Conservation (phyloP, 352 stramenopile genomes). For the Globisporangium paroecandrum region DNA sequence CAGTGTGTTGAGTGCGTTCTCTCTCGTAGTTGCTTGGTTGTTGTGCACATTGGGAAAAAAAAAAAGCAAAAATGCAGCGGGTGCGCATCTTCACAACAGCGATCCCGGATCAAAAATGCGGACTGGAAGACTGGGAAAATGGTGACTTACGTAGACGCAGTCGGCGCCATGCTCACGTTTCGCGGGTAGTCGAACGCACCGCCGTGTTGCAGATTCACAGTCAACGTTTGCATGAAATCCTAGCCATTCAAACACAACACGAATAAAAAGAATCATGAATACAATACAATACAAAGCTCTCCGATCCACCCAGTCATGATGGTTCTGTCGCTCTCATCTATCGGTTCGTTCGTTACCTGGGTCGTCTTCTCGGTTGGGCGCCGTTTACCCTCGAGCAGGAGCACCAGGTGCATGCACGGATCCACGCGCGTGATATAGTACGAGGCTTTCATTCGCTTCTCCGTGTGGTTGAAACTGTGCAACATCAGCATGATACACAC, state of each 20-base stretch:
- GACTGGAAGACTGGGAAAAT: not conserved
- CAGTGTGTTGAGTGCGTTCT: not conserved
- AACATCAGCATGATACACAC: conserved; percentile 5
- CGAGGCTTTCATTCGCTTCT: conserved; percentile 58
- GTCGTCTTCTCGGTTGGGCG: conserved; percentile 64
- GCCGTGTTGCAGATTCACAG: conserved; percentile 68
- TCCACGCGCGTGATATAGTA: conserved; percentile 81
- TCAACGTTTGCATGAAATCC: conserved; percentile 84
- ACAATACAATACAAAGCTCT: too few relatives aligned
- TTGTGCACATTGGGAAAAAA: not conserved
- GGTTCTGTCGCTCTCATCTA: too few relatives aligned
- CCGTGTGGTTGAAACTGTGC: conserved; percentile 56
- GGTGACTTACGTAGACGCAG: not conserved
- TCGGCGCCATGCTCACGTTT: conserved; percentile 18
- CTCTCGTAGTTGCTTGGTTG: not conserved
- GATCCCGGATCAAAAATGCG: conserved; percentile 4
- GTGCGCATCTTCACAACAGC: not conserved
- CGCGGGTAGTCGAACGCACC: conserved; percentile 49
- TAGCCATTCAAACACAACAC: conserved; percentile 17
- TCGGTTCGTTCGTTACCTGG: conserved; percentile 31
- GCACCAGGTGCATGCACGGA: conserved; percentile 66
- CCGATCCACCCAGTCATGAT: too few relatives aligned
- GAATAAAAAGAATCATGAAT: too few relatives aligned
- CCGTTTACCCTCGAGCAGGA: conserved; percentile 68
- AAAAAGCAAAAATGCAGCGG: not conserved